Percentiles rank a stretch among this genome's conserved stretches.
Evolutionary conservation across 805 yeast genomes (phyloP).

Genomic region (Saturnispora saitoi): DNA sequence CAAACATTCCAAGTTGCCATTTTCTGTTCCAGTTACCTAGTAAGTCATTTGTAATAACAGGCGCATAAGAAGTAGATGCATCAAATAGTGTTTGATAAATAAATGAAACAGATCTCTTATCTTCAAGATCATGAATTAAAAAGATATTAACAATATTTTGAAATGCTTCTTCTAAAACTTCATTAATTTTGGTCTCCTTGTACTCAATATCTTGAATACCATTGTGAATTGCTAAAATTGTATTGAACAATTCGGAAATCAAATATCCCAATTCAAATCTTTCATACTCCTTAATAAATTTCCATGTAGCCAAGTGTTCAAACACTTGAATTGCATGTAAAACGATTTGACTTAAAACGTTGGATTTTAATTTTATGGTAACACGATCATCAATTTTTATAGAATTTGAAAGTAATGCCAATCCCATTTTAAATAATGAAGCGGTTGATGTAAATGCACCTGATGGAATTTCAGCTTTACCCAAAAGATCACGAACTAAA

Average conservation of each 20-base stretch:
- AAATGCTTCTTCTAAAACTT: constrained; percentile 44
- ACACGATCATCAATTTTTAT: constrained; percentile 32
- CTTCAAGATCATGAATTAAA: constrained; percentile 41
- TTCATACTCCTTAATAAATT: constrained; percentile 47
- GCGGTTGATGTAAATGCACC: constrained; percentile 63
- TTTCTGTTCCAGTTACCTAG: constrained; percentile 39
- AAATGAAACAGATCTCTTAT: constrained; percentile 47
- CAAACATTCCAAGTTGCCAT: constrained; percentile 44
- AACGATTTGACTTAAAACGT: constrained; percentile 46
- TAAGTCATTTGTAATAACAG: constrained; percentile 25
- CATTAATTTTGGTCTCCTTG: constrained; percentile 36
- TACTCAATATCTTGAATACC: constrained; percentile 37
- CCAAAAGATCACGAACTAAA: constrained; percentile 49
- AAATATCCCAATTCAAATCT: constrained; percentile 52
- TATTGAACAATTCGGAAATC: constrained; percentile 46
- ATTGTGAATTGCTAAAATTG: constrained; percentile 44
- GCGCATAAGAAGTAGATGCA: constrained; percentile 26
- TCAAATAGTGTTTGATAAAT: constrained; percentile 42
- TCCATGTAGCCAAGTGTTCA: constrained; percentile 69
- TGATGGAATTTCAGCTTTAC: constrained; percentile 61
- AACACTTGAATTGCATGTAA: constrained; percentile 56
- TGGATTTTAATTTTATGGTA: constrained; percentile 37
- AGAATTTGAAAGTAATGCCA: constrained; percentile 44
- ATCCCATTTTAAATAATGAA: constrained; percentile 46
- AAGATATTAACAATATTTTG: constrained; percentile 46